Percentiles rank a stretch among this genome's conserved stretches.
phyloP scores from a whole-genome alignment of 768 basidiomycete genomes.

The Sarcodon sp. region DNA sequence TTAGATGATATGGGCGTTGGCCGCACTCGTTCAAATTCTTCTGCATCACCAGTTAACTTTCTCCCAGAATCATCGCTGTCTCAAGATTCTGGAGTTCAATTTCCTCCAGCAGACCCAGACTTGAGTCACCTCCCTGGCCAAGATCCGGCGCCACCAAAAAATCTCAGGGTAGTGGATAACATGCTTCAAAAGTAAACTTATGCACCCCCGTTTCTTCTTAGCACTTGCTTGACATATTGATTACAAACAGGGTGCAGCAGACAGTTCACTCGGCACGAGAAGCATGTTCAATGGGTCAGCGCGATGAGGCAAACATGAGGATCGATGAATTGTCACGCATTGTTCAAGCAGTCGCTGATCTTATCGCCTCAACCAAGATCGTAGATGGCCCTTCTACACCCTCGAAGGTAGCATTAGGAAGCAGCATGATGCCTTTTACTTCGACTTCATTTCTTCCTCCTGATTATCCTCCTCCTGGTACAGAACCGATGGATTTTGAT shows the following conservation, averaged over 20 bases:
- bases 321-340: constrained; percentile 15
- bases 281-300: constrained; percentile 15
- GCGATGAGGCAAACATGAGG: constrained; percentile 12
- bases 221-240: constrained; percentile 14
- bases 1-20: constrained; percentile 15
- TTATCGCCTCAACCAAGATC: constrained; percentile 13
- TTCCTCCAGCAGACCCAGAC: constrained; percentile 14
- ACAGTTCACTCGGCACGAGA: constrained; percentile 15
- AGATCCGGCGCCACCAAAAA: constrained; percentile 19
- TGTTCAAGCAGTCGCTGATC: constrained; percentile 14
- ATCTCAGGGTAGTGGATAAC: constrained; percentile 33
- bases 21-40: constrained; percentile 19
- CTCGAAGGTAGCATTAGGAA: background rate
- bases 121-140: constrained; percentile 13
- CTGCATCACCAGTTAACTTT: constrained; percentile 17
- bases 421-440: background rate
- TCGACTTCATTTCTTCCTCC: constrained; percentile 12
- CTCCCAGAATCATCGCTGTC: background rate
- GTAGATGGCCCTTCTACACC: constrained; percentile 7
- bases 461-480: constrained; percentile 9
- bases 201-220: constrained; percentile 24
- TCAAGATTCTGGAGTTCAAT: background rate
- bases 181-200: constrained; percentile 41
- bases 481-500: constrained; percentile 13
- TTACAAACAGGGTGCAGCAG: constrained; percentile 11